Evolutionary conservation across 2,329 filamentous ascomycete species (phyloP), one percentile per base, ranked within the genome.

Genomic region (Neopestalotiopsis clavispora): DNA sequence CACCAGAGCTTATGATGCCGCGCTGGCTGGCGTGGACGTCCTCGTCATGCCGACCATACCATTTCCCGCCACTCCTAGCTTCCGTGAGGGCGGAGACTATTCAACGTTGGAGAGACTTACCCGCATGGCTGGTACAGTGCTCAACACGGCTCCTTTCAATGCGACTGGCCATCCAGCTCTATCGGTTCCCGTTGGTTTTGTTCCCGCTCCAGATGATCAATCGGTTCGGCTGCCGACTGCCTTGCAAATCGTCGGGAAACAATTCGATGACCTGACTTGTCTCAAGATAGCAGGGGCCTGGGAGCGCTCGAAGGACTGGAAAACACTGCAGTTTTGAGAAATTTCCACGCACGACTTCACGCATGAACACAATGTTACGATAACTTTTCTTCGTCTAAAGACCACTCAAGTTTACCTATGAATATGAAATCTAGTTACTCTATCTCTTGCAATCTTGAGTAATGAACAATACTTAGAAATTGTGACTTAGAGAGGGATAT

Each of bases 231-330:
- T 78, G 20, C 75, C 74, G 14, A 72, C 73, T 2, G 72, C 71
- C 2, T 69, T 78, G 68, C 76, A 78, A 64, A 75, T 78, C 30
- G 75, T 78, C 38, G 76, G 76, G 12, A 71, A 72, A 30, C 75
- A 73, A 40, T 78, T 72, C 45, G 69, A 72, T 4, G 76, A 77
- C 49, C 56, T 69, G 4, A 74, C 74, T 45, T 74, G 75, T 10
- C 69, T 78, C 1, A 75, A 72, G 45, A 72, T 74, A 6, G 76
- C 75, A 0, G 73, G 74, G 3, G 76, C 76, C 9, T 77, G 76
- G 76, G 75, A 78, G 59, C 75, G 71, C 45, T 69, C 66, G 12
- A 74, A 73, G 64, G 74, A 78, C 23, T 78, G 75, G 42, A 67
- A 67, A 20, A n/a, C 34, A 5, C 20, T 67, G 4, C 30, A 13